These are phyloP conservation scores for Cordyceps javanica DNA, from an alignment of 2,329 filamentous ascomycete genomes.

Conservation along the genomic window DNA sequence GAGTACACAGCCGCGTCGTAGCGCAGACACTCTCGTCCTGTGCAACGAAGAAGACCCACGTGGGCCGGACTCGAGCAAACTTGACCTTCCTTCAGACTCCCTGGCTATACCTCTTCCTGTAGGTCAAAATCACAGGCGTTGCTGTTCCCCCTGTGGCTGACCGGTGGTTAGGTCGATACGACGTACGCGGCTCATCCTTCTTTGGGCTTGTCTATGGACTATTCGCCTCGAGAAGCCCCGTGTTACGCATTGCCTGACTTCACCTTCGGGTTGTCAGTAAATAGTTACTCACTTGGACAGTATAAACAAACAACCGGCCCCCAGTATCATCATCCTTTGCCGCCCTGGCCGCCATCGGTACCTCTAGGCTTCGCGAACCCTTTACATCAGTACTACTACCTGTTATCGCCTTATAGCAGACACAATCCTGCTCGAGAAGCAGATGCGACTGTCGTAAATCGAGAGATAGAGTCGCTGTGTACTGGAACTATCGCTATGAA, in stretches of 20 bases:
- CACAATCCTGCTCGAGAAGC: not conserved
- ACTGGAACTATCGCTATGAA: not conserved
- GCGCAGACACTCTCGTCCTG: not conserved
- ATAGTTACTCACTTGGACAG: not conserved
- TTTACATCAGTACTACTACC: not conserved
- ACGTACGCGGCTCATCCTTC: not conserved
- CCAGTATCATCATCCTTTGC: not conserved
- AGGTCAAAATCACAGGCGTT: not conserved
- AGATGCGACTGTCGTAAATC: not conserved
- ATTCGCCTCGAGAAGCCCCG: not conserved
- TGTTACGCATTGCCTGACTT: not conserved
- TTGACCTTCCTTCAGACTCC: not conserved
- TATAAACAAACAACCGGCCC: too few relatives aligned
- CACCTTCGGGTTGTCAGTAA: not conserved
- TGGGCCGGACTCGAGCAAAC: not conserved
- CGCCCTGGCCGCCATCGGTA: not conserved
- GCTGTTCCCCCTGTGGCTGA: not conserved
- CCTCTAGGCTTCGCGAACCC: not conserved
- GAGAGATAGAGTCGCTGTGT: not conserved
- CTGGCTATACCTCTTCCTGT: not conserved
- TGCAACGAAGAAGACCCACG: constrained; percentile 1
- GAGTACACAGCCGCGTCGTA: not conserved
- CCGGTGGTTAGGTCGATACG: not conserved
- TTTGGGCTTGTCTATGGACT: not conserved
- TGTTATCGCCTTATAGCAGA: not conserved